phyloP scores from a whole-genome alignment of 768 basidiomycete species.

The Suillus clintonianus region DNA sequence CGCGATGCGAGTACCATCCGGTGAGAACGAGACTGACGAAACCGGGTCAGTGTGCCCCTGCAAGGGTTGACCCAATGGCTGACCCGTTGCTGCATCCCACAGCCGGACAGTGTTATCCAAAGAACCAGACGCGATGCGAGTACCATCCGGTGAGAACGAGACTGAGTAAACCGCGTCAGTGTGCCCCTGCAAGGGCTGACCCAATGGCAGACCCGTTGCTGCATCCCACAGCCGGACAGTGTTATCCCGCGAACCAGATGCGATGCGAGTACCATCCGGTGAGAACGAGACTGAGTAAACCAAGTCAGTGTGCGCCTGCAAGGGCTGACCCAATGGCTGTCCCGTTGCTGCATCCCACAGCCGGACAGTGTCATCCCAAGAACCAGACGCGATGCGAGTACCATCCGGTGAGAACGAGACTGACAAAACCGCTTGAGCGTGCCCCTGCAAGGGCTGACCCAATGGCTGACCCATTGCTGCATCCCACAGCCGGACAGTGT shows the following conservation, averaged over 20 bases:
- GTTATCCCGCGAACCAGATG: neutral
- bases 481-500: too few relatives aligned
- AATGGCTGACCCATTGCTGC: neutral
- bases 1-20: neutral
- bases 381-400: neutral
- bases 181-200: too few relatives aligned
- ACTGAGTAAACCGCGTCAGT: neutral
- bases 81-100: too few relatives aligned
- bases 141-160: neutral
- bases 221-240: neutral
- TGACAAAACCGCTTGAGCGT: neutral
- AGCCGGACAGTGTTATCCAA: too few relatives aligned
- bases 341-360: neutral
- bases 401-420: neutral
- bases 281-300: conserved; percentile 16
- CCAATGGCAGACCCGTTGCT: too few relatives aligned
- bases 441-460: too few relatives aligned
- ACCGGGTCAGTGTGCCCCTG: neutral
- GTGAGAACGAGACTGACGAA: neutral
- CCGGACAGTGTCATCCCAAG: neutral
- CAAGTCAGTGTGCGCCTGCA: neutral
- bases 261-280: too few relatives aligned
- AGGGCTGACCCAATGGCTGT: neutral
- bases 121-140: too few relatives aligned
- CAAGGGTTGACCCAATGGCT: too few relatives aligned